Evolutionary conservation across 2,329 filamentous ascomycete species (phyloP), one percentile per base, ranked within the genome.

Genomic region (Xylariaceae sp.): DNA sequence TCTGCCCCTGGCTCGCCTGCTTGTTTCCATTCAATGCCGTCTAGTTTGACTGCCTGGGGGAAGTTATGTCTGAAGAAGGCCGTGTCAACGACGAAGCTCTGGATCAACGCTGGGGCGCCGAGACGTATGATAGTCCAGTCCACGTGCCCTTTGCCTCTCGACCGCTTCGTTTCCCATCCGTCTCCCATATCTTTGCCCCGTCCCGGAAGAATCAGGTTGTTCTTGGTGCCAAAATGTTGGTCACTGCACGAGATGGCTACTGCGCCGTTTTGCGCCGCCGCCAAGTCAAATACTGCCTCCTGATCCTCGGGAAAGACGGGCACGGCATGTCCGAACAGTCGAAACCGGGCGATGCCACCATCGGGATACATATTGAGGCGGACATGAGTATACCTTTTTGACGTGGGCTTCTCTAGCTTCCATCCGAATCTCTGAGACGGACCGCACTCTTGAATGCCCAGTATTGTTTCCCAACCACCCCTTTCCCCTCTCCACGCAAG

Each of bases 1-100:
- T 81, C 77, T 12, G 75, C 74, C 2, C 68, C 71, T 1, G 82
- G 83, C 54, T 83, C 80, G 19, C 74, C 74, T 10, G 72, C 68
- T 10, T 70, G 72, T 52, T 70, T 73, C 78, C 80, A 77, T 60
- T 77, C 68, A 60, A 86, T 72, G 40, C 75, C 75, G 70, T 89
- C 71, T 61, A 94, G 73, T 62, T 83, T 82, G 18, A 89, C 82
- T 62, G 85, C 83, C 67, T 90, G 86, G 5, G 89, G 89, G 61
- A 86, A 94, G 71, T 95, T 95, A 12, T 89, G 89, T 45, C 89
- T 71, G 68, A 91, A 95, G 68, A 89, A 87, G 39, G 87, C 87
- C 7, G 89, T 94, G 65, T 95, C 89, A 27, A 91, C 80, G 14
- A 91, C 70, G 48, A 91, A 72, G 58, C 77, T 82, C 61, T 84